Percentiles rank a stretch among this genome's conserved stretches.
Conservation (phyloP, 805 yeast species). For the Metschnikowia aberdeeniae region DNA sequence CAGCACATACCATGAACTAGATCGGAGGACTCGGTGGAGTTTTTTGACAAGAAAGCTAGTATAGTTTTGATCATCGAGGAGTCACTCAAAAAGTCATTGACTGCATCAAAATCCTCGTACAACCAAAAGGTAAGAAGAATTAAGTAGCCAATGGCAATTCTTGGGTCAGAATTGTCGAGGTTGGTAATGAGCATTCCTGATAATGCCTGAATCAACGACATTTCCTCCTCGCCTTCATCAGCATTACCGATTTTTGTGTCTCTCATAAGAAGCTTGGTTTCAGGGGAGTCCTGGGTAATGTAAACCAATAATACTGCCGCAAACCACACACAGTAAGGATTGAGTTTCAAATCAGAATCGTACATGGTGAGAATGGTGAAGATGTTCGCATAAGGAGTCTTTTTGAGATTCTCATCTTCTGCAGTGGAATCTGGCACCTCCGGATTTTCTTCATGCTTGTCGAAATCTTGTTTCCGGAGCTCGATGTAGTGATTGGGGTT, state of each 20-base stretch:
- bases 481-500: slow-evolving; percentile 23
- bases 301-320: slow-evolving; percentile 62
- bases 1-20: slow-evolving; percentile 72
- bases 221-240: slow-evolving; percentile 62
- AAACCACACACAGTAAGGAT: slow-evolving; percentile 88
- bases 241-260: slow-evolving; percentile 54
- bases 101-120: slow-evolving; percentile 72
- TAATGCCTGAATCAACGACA: slow-evolving; percentile 68
- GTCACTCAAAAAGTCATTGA: slow-evolving; percentile 69
- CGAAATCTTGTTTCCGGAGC: slow-evolving; percentile 6
- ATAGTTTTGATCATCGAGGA: slow-evolving; percentile 62
- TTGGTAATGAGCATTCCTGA: slow-evolving; percentile 69
- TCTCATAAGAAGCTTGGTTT: slow-evolving; percentile 46
- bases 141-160: slow-evolving; percentile 73
- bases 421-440: background rate
- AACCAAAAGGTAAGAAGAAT: slow-evolving; percentile 73
- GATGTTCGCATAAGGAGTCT: slow-evolving; percentile 51
- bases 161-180: slow-evolving; percentile 58
- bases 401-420: slow-evolving; percentile 7
- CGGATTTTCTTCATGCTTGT: background rate
- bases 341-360: slow-evolving; percentile 57
- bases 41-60: slow-evolving; percentile 53
- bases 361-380: slow-evolving; percentile 71
- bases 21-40: slow-evolving; percentile 45
- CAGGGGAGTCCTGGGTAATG: slow-evolving; percentile 53